Base-by-base conservation (phyloP, 1,139 yeast genomes). In the Pichia sp. region DNA sequence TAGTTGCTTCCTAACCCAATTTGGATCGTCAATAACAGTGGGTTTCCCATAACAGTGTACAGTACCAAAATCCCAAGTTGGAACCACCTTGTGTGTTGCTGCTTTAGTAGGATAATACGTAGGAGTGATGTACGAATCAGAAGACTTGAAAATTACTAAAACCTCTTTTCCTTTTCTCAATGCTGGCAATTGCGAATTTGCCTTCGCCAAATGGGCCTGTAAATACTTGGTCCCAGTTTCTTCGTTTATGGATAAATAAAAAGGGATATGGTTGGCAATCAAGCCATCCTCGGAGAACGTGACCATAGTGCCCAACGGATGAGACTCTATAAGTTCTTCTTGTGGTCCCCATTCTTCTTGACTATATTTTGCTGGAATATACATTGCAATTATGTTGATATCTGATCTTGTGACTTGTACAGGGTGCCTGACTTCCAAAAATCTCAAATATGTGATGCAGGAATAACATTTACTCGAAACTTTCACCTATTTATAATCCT, bases 1-100 rank as follows among this genome's bases (percentile, higher is more conserved):
- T n/a, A n/a, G n/a, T n/a, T n/a, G n/a, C n/a, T n/a, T n/a, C n/a
- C n/a, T n/a, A n/a, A 83, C 75, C 72, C 79, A 81, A n/a, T 73
- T 75, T n/a, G 71, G 67, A 57, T 79, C 81, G 51, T 74, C 77
- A 20, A 80, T 67, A 9, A 84, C 66, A 17, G 60, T 71, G 9
- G 86, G 76, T 46, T 67, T 75, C 3, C 90, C 90, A 54, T 79
- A 72, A 45, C 80, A 74, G 63, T 85, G 89, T 41, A 80, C 84
- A 4, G 81, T 70, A 1, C 81, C 83, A 70, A 80, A 85, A 67
- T 81, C 85, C 90, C 90, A 85, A 0, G 91, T 85, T 14, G 90
- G 89, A 9, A 84, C 90, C 44, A 75, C 78, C 62, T 83, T 84
- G 58, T 83, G 86, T 33, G 85, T 80, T 51, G 75, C 76, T 60